These are phyloP conservation scores for Globisporangium barbulae DNA, from an alignment of 352 stramenopile genomes.

Conservation along the genomic window DNA sequence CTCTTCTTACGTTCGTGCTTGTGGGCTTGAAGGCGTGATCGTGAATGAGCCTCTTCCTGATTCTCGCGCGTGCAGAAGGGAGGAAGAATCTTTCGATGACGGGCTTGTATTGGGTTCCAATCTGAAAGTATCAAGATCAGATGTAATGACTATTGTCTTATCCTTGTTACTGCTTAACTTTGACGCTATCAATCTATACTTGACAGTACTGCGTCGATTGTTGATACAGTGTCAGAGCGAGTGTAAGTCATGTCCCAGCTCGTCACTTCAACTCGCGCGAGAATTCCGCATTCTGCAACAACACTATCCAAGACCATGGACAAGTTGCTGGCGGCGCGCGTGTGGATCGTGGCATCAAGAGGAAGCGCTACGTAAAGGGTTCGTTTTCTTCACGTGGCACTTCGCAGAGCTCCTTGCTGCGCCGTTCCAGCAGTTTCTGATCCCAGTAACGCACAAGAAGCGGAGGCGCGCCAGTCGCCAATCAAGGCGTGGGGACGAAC, in stretches of 20 bases:
- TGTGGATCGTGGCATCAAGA: slow-evolving; percentile 38
- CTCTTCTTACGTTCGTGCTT: neutral
- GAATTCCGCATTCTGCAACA: neutral
- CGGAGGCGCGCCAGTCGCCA: neutral
- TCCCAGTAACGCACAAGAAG: neutral
- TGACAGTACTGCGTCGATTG: neutral
- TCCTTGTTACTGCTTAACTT: neutral
- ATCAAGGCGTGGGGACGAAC: neutral
- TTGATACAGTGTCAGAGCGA: neutral
- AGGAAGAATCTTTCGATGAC: slow-evolving; percentile 4
- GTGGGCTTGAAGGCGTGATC: neutral
- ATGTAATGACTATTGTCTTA: neutral
- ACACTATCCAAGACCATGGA: neutral
- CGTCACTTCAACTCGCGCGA: neutral
- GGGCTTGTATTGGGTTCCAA: slow-evolving; percentile 2
- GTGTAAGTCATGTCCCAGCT: neutral
- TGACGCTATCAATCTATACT: neutral
- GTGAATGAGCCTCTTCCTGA: slow-evolving; percentile 2
- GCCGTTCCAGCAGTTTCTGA: slow-evolving; percentile 23
- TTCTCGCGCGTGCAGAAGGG: neutral
- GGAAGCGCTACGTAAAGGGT: slow-evolving; percentile 32
- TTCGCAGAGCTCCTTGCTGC: slow-evolving; percentile 29
- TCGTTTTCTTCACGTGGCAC: slow-evolving; percentile 23
- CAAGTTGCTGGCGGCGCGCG: slow-evolving; percentile 7
- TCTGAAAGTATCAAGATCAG: neutral